phyloP scores from a whole-genome alignment of 2,329 filamentous ascomycete genomes.

The Fusarium subtropicale region DNA sequence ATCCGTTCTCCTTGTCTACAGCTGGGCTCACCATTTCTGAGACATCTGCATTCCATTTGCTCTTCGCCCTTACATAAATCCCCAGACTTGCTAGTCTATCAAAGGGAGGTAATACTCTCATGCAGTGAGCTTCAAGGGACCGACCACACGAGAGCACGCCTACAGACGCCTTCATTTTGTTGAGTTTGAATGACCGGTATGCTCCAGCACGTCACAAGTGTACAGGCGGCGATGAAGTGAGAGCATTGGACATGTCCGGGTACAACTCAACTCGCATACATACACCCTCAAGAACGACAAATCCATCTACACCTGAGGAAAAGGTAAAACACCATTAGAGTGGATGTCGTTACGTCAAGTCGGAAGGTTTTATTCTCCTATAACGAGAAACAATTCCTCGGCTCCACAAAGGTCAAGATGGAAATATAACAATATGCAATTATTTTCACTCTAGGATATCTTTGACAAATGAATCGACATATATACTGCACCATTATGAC shows the following conservation, averaged over 20 bases:
- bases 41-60: slow-evolving; percentile 6
- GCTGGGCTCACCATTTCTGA: neutral
- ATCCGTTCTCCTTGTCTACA: neutral
- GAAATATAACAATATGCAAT: slow-evolving; percentile 1
- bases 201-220: neutral
- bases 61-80: neutral
- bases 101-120: neutral
- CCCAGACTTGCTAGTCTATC: neutral
- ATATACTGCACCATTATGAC: slow-evolving; percentile 22
- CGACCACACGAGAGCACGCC: neutral
- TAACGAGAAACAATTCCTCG: neutral
- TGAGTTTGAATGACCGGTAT: neutral
- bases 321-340: slow-evolving; percentile 30
- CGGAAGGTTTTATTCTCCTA: neutral
- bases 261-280: neutral
- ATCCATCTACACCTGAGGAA: slow-evolving; percentile 40
- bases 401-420: neutral
- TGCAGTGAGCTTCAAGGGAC: neutral
- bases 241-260: neutral
- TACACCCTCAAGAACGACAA: slow-evolving; percentile 11
- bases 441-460: slow-evolving; percentile 26
- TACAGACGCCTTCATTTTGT: neutral
- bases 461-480: slow-evolving; percentile 9
- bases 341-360: slow-evolving; percentile 6
- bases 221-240: neutral